A percentile compares a stretch with the other conserved stretches of the same genome.
These are phyloP conservation scores for Ophiorrhiza pumila DNA, from an alignment of 257 asterid species.

Conservation along the genomic window DNA sequence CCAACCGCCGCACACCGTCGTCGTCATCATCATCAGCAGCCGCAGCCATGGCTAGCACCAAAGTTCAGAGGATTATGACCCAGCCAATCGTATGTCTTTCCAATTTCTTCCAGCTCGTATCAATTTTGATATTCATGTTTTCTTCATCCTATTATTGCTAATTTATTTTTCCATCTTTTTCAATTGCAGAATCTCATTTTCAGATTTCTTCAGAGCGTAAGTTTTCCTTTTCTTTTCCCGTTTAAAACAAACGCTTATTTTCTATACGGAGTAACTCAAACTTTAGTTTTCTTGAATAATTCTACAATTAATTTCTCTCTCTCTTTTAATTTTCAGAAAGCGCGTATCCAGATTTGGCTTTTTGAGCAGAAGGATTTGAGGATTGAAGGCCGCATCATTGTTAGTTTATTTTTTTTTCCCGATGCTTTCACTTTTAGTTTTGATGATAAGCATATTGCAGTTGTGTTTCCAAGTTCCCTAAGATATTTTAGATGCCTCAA, in stretches of 20 bases:
- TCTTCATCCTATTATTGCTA: background rate
- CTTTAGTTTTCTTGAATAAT: too few relatives aligned
- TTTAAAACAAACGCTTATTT: background rate
- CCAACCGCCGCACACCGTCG: too few relatives aligned
- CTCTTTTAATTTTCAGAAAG: slow-evolving; percentile 41
- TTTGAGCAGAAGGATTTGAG: slow-evolving; percentile 64
- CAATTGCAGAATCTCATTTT: slow-evolving; percentile 52
- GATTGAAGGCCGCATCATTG: slow-evolving; percentile 64
- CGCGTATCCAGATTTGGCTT: slow-evolving; percentile 59
- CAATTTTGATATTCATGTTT: background rate
- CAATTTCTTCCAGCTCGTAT: background rate
- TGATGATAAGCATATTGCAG: background rate
- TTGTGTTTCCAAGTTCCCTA: background rate
- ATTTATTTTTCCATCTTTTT: background rate
- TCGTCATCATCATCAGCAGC: background rate
- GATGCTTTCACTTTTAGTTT: background rate
- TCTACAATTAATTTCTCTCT: background rate
- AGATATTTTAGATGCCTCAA: background rate
- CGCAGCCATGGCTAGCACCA: slow-evolving; percentile 61
- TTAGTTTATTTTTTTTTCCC: slow-evolving; percentile 1
- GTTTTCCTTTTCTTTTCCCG: slow-evolving; percentile 4
- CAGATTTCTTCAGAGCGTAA: slow-evolving; percentile 68
- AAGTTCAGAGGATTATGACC: slow-evolving; percentile 68
- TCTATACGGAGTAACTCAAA: too few relatives aligned
- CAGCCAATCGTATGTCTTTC: slow-evolving; percentile 46